A percentile compares a stretch with the other conserved stretches of the same genome.
Conservation (phyloP, 2,329 filamentous ascomycete species). For the Microdochium paspali region DNA sequence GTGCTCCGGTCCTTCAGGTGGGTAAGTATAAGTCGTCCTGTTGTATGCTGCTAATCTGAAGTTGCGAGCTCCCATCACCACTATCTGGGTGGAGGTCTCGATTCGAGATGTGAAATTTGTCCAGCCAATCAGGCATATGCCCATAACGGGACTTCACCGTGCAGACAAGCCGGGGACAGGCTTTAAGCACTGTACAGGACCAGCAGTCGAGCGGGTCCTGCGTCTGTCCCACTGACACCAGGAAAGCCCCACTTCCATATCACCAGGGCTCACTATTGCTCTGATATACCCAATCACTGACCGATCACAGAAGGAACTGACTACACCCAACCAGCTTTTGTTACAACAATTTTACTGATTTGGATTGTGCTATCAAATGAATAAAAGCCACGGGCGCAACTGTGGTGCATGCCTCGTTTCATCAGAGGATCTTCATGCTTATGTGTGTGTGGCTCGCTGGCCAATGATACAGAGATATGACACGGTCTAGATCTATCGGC, state of each 20-base stretch:
- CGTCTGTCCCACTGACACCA: no score
- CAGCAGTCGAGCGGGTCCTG: no score
- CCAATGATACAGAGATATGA: conserved; percentile 7
- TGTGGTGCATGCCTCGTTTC: not conserved
- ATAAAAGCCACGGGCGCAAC: not conserved
- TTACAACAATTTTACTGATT: conserved; percentile 1
- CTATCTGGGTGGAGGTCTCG: not conserved
- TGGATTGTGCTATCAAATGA: not conserved
- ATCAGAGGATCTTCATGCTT: not conserved
- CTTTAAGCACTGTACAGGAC: no score
- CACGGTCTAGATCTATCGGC: conserved; percentile 6
- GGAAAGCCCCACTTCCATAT: no score
- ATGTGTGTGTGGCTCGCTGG: conserved; percentile 1
- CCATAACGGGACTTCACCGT: not conserved
- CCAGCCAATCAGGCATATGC: not conserved
- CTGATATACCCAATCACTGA: not conserved
- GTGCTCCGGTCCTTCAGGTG: not conserved
- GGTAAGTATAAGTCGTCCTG: not conserved
- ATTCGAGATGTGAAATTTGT: not conserved
- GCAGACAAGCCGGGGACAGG: not conserved
- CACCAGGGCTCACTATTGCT: not conserved
- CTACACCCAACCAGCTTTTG: not conserved
- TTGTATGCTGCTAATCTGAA: not conserved
- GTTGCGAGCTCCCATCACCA: not conserved
- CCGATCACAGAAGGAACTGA: not conserved